Conservation (phyloP, 345 rosid genomes). For the Salix dunnii region DNA sequence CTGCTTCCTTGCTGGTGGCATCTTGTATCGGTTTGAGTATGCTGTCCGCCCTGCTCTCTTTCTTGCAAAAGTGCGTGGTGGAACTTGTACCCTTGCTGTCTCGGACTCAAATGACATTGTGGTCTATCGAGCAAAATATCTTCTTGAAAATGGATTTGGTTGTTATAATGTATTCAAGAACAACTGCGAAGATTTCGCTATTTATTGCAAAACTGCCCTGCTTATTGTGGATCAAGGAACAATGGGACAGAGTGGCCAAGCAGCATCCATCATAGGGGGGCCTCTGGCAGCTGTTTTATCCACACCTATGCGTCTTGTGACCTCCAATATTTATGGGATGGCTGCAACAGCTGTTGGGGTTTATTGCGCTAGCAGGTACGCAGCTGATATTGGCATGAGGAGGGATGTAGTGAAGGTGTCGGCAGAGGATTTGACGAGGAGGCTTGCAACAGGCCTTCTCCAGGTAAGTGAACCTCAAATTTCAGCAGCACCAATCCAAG, state of each 20-base stretch:
- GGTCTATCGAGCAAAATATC: slow-evolving; percentile 65
- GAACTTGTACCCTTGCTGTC: slow-evolving; percentile 85
- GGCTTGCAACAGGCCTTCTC: slow-evolving; percentile 56
- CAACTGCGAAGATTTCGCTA: slow-evolving; percentile 79
- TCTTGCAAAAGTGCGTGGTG: slow-evolving; percentile 82
- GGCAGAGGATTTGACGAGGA: slow-evolving; percentile 65
- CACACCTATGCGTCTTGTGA: slow-evolving; percentile 60
- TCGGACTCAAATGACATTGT: slow-evolving; percentile 48
- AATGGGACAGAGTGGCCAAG: slow-evolving; percentile 87
- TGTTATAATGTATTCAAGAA: slow-evolving; percentile 77
- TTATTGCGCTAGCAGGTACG: slow-evolving; percentile 75
- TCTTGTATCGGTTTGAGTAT: slow-evolving; percentile 73
- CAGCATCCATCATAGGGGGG: slow-evolving; percentile 68
- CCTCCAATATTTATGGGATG: slow-evolving; percentile 80
- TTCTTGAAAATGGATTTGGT: slow-evolving; percentile 83
- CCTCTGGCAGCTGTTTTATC: slow-evolving; percentile 79
- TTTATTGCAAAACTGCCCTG: slow-evolving; percentile 80
- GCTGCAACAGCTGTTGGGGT: slow-evolving; percentile 74
- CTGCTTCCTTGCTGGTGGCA: slow-evolving; percentile 87
- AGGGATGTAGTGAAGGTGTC: slow-evolving; percentile 65
- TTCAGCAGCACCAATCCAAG: slow-evolving; percentile 14
- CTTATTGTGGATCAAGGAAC: slow-evolving; percentile 53
- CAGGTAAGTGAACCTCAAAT: slow-evolving; percentile 51
- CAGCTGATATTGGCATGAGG: slow-evolving; percentile 84
- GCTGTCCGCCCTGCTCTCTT: slow-evolving; percentile 71